Base-by-base conservation (phyloP, 768 basidiomycete species). In the Serendipita sp. region DNA sequence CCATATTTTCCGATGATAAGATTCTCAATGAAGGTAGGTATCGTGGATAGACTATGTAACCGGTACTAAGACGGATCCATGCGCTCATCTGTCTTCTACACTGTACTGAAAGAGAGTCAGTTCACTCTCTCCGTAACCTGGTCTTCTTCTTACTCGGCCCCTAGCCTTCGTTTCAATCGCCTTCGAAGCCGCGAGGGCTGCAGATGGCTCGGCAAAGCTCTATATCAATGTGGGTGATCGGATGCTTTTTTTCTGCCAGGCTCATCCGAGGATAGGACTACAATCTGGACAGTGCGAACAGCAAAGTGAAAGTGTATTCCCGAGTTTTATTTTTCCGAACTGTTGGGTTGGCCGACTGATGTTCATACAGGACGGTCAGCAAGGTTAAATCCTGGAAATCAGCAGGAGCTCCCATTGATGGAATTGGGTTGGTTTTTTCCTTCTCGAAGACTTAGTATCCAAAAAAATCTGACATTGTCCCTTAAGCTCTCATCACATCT, bases 141-240 rank as follows among this genome's bases (percentile, higher is more conserved):
- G n/a, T 6, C 40, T 6, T 6, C 40, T 5, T 11, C 27, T 60
- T 34, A 31, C 36, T 13, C 13, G 34, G 34, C 33, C 27, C 33
- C 8, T 10, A 60, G 55, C 18, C 13, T 60, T 60, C 31, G 55
- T 60, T 8, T 23, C 16, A 4, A 31, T 60, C 34, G 55, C 55
- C 10, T 60, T 60, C 55, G 34, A 60, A 10, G 27, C 18, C 4
- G 55, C 36, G 10, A 27, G 55, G 27, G 34, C 16, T 4, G 27
- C 16, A 10, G 55, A 60, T 60, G 29, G 36, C 27, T 27, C 18
- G 11, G 55, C 55, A 2, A 60, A 60, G 55, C 33, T 60, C 27
- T 60, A 60, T n/a, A 60, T 60, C 55, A 60, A 60, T n/a, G 55
- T 60, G 33, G 34, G 55, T 60, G 52, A 11, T 53, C 36, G 34